Evolutionary conservation across 768 basidiomycete genomes (phyloP).

Genomic region (Suillus occidentalis): DNA sequence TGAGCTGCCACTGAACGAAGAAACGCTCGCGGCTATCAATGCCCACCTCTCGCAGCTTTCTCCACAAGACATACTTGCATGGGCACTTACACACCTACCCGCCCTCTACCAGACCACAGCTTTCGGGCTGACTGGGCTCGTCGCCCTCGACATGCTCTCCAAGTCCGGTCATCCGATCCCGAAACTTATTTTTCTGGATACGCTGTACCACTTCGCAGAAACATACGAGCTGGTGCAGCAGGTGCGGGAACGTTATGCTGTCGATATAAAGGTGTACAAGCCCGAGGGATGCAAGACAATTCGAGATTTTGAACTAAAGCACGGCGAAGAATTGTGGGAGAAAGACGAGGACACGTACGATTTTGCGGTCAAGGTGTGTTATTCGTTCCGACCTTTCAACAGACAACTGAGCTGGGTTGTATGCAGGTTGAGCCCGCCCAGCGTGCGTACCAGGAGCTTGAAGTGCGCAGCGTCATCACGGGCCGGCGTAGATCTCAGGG

Average conservation of each 20-base stretch:
- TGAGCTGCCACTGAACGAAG: constrained; percentile 54
- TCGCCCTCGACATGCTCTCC: constrained; percentile 92
- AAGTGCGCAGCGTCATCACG: constrained; percentile 89
- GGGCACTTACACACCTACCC: constrained; percentile 82
- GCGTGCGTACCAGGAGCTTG: constrained; percentile 77
- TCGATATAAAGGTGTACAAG: constrained; percentile 72
- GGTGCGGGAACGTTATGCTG: constrained; percentile 74
- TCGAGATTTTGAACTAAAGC: constrained; percentile 73
- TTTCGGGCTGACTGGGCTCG: constrained; percentile 93
- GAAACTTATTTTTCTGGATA: constrained; percentile 95
- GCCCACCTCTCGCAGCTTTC: constrained; percentile 64
- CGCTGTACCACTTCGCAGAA: constrained; percentile 93
- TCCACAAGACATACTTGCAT: constrained; percentile 82
- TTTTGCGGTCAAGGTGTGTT: constrained; percentile 81
- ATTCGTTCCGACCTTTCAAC: background rate
- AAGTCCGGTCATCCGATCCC: constrained; percentile 53
- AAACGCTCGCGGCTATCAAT: constrained; percentile 70
- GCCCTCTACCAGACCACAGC: constrained; percentile 92
- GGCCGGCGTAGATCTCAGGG: constrained; percentile 94
- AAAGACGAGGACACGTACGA: constrained; percentile 86
- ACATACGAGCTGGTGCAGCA: constrained; percentile 86
- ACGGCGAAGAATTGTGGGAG: constrained; percentile 87
- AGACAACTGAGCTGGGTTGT: background rate
- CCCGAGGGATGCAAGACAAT: constrained; percentile 70
- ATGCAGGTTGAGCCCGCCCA: constrained; percentile 83